Conservation (phyloP, 1,139 yeast genomes). For the Pneumocystis carinii region DNA sequence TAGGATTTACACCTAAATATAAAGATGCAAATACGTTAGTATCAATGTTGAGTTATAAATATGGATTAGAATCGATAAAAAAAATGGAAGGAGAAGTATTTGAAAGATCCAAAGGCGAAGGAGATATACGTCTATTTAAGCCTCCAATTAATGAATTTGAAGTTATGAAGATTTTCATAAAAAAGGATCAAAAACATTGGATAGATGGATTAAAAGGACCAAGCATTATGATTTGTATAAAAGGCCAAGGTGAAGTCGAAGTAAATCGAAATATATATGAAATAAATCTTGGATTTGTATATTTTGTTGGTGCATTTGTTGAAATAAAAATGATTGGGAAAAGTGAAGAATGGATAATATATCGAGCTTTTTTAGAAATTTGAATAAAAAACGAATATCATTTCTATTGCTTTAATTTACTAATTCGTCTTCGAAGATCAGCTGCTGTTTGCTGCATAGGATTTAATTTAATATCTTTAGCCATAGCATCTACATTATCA, state of each 20-base stretch:
- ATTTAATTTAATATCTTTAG: constrained; percentile 48
- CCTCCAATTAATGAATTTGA: constrained; percentile 97
- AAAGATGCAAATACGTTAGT: constrained; percentile 87
- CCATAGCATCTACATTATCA: constrained; percentile 77
- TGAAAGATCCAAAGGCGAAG: constrained; percentile 45
- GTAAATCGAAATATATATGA: constrained; percentile 27
- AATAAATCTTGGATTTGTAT: constrained; percentile 55
- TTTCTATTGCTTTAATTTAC: not conserved
- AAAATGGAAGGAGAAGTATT: constrained; percentile 63
- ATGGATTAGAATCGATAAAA: constrained; percentile 82
- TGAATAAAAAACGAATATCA: constrained; percentile 14
- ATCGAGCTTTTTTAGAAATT: constrained; percentile 77
- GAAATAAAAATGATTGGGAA: constrained; percentile 45
- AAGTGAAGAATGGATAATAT: constrained; percentile 49
- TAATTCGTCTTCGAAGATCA: constrained; percentile 6
- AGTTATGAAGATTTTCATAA: constrained; percentile 52
- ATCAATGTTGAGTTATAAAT: constrained; percentile 75
- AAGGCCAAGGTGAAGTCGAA: constrained; percentile 54
- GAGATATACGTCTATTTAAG: constrained; percentile 50
- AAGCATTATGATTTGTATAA: constrained; percentile 68
- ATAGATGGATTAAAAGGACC: constrained; percentile 67
- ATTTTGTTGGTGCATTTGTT: constrained; percentile 66
- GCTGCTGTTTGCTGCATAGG: constrained; percentile 13
- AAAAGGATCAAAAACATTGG: constrained; percentile 32
- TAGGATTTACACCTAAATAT: constrained; percentile 96